These are phyloP conservation scores for Pythium utonaiense DNA, from an alignment of 352 stramenopile species.

Conservation along the genomic window DNA sequence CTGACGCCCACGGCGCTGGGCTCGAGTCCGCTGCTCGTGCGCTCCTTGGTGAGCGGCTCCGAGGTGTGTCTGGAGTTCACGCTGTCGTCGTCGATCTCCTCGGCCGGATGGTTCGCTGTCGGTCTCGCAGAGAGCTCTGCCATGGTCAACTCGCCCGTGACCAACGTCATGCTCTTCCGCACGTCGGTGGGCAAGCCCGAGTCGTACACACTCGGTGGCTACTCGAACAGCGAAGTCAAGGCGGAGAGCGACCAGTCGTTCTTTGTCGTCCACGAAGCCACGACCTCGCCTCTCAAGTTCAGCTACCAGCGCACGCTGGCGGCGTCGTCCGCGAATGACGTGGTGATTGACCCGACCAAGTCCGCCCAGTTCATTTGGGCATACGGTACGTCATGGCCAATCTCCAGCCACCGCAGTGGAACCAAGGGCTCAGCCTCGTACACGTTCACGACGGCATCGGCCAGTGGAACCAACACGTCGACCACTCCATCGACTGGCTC, in stretches of 20 bases:
- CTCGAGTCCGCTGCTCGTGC: constrained; percentile 56
- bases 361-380: constrained; percentile 63
- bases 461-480: constrained; percentile 1
- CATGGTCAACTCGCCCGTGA: constrained; percentile 68
- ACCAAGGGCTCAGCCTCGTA: constrained; percentile 54
- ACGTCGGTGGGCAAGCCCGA: constrained; percentile 32
- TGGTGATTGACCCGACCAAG: constrained; percentile 37
- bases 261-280: constrained; percentile 36
- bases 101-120: constrained; percentile 60
- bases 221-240: constrained; percentile 41
- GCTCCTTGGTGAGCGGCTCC: constrained; percentile 48
- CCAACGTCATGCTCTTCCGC: constrained; percentile 77
- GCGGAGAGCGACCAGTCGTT: constrained; percentile 39
- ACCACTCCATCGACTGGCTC: constrained; percentile 11
- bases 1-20: constrained; percentile 43
- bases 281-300: constrained; percentile 50
- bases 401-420: constrained; percentile 41
- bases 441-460: constrained; percentile 32
- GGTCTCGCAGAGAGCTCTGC: constrained; percentile 33
- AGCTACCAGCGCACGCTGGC: constrained; percentile 66
- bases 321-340: constrained; percentile 39
- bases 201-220: constrained; percentile 48
- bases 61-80: constrained; percentile 69
- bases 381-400: constrained; percentile 65
- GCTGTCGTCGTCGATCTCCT: constrained; percentile 35